A percentile compares a stretch with the other conserved stretches of the same genome.
phyloP scores from a whole-genome alignment of 306 rosid species.

The Inga laurina region DNA sequence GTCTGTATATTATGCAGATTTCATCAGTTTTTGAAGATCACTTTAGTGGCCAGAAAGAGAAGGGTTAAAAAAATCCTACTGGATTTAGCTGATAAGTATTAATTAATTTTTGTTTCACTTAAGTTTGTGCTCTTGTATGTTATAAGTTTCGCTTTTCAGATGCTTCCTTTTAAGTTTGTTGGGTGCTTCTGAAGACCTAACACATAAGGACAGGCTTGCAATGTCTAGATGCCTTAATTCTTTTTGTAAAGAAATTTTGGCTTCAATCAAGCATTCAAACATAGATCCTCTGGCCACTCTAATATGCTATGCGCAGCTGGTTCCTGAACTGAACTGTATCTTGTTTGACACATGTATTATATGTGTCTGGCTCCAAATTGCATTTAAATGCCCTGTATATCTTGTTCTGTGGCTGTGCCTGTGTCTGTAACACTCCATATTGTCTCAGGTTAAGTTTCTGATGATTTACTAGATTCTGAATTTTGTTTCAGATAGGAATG shows the following conservation, averaged over 20 bases:
- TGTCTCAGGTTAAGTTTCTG: not conserved
- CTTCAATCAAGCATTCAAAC: not conserved
- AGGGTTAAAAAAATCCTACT: not conserved
- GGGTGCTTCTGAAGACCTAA: not conserved
- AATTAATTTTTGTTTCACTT: not conserved
- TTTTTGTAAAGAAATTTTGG: not conserved
- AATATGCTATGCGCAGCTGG: not conserved
- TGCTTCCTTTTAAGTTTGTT: not conserved
- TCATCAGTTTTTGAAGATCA: not conserved
- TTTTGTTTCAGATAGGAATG: slow-evolving; percentile 51
- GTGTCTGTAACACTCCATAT: not conserved
- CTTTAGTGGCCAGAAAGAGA: not conserved
- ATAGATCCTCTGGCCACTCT: not conserved
- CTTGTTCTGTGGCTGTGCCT: not conserved
- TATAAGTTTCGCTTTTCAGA: not conserved
- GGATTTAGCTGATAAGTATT: not conserved
- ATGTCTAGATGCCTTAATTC: not conserved
- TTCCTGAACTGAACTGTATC: not conserved
- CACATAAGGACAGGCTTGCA: not conserved
- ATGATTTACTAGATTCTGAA: slow-evolving; percentile 19
- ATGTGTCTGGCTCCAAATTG: not conserved
- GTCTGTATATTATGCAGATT: not conserved
- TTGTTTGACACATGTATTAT: not conserved
- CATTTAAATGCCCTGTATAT: not conserved
- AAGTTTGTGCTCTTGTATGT: not conserved